Evolutionary conservation across 1,284 basidiomycete genomes (phyloP).

Genomic region (Cryptococcus neoformans): DNA sequence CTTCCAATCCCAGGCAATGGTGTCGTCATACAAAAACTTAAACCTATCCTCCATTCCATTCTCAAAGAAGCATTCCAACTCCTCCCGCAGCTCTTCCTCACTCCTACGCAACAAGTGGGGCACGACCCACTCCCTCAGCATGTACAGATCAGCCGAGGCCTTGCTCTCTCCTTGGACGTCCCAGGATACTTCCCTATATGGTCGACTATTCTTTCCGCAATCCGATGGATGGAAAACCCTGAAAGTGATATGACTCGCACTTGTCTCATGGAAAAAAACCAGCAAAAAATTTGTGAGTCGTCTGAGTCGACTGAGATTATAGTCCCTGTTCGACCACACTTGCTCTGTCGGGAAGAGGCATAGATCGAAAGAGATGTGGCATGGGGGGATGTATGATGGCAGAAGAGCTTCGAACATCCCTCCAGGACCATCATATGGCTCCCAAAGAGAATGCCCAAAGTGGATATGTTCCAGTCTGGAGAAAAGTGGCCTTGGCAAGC

Average conservation of each 20-base stretch:
- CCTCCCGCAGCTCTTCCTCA: neutral
- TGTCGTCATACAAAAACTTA: neutral
- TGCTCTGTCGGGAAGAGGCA: neutral
- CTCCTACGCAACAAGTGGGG: neutral
- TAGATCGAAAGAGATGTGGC: neutral
- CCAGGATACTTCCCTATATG: neutral
- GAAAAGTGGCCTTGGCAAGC: neutral
- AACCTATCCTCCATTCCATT: neutral
- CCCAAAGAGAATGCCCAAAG: neutral
- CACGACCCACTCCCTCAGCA: neutral
- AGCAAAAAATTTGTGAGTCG: neutral
- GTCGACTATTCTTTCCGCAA: neutral
- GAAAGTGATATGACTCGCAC: neutral
- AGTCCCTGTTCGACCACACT: neutral
- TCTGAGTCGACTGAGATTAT: neutral
- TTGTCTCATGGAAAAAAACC: neutral
- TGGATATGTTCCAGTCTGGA: neutral
- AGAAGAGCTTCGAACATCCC: slow-evolving; percentile 1
- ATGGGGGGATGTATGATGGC: neutral
- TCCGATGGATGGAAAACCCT: neutral
- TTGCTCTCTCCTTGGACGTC: neutral
- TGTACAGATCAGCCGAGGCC: neutral
- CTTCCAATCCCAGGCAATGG: too few species aligned
- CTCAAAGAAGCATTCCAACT: neutral
- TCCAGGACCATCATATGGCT: neutral